Evolutionary conservation across 2,329 filamentous ascomycete genomes (phyloP), one percentile per base, ranked within the genome.

Genomic region (Colletotrichum endophyticum): DNA sequence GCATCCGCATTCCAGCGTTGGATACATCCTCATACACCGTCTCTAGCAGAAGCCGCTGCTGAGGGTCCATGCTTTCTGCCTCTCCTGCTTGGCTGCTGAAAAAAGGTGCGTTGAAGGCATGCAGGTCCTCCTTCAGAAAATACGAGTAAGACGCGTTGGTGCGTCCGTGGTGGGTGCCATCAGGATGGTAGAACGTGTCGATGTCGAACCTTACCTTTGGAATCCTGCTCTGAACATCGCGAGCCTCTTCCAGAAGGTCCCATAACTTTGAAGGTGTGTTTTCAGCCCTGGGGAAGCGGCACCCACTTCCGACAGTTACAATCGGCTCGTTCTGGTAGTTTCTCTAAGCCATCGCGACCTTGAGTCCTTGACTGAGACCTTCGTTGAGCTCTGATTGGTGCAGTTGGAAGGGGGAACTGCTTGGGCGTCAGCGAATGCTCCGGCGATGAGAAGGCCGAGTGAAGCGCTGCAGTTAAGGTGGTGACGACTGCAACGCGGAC

Each of bases 11-110:
- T 32, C 81, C 81, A 1, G 76, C 76, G 0, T 69, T 49, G 11
- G 81, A 79, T 12, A 83, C 12, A 2, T 80, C 80, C 56, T 87
- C 85, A 68, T 84, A 86, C 4, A 83, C 80, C 2, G 81, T 80
- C 67, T 86, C 84, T 2, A 85, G 78, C 4, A 83, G 72, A 4
- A 81, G 49, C 0, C 84, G 82, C 34, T 84, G 83, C 71, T 84
- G 83, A 6, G 84, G 84, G 68, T 85, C 84, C 67, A 85, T 81
- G 7, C 80, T 77, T 8, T 78, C 76, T 4, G 80, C 82, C 75
- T 85, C 83, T 2, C 67, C 75, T 2, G 80, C 68, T 8, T 69
- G 80, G 56, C 83, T 80, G 27, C 76, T 75, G 75, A 84, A 85
- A 75, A 84, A 84, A 0, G 57, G 19, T 9, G 76, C 57, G 75